Evolutionary conservation across 73 alveolate genomes (phyloP), one percentile per base, ranked within the genome.

Genomic region (Breviolum minutum): DNA sequence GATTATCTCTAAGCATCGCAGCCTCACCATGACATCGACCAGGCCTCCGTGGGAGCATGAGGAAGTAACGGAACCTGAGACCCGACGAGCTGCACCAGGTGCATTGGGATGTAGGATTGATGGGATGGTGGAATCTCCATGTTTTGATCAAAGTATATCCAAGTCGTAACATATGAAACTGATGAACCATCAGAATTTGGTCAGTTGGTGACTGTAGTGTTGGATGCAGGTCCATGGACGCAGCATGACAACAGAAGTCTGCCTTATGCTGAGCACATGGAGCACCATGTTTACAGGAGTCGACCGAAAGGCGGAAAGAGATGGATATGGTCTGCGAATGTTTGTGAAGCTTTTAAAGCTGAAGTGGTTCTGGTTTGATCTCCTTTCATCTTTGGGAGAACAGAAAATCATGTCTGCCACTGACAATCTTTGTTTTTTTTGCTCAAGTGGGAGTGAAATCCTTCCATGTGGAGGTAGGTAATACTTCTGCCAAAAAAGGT

Each of bases 261-360:
- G 94, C 94, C 94, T 30, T 86, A 86, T 63, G 94, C 94, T 77
- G 94, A 86, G 94, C 94, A 86, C 27, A 9, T 63, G 77, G 94
- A 62, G 92, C 62, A 61, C 26, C 71, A 19, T 26, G 86, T n/a
- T 61, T 63, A 61, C 26, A 6, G 29, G 71, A 40, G 71, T 27
- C 66, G 64, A 24, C 90, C 32, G n/a, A 2, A 54, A 81, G 90
- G 90, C 69, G 71, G 70, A 40, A 40, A 40, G 54, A 40, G 54
- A 40, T 40, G 54, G 54, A 40, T 40, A 40, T 40, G 54, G 54
- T 40, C 54, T 40, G 54, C 3, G 54, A 40, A 40, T 40, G 54
- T 40, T 40, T 40, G 54, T 40, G 54, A 40, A 40, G 54, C n/a
- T 40, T 40, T 40, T 40, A 0, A 40, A 40, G 54, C 54, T 40